A percentile compares a stretch with the other conserved stretches of the same genome.
These are phyloP conservation scores for Phytophthora uliginosa DNA, from an alignment of 352 stramenopile species.

Conservation along the genomic window DNA sequence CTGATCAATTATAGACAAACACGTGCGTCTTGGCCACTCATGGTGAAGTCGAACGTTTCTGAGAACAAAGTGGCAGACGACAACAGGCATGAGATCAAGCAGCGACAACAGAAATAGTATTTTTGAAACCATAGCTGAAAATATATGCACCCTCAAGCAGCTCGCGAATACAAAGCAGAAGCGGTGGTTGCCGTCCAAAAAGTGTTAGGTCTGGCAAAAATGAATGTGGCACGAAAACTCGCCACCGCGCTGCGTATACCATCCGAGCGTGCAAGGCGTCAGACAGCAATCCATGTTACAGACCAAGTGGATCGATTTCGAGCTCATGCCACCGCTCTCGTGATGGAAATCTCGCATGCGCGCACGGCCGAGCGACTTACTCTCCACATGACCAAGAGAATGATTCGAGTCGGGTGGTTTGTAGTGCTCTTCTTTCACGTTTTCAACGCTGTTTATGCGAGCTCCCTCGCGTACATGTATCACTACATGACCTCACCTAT, in stretches of 20 bases:
- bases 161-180: background rate
- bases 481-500: conserved; percentile 34
- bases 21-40: background rate
- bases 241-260: conserved; percentile 7
- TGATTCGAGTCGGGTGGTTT: conserved; percentile 30
- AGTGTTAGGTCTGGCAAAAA: background rate
- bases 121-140: background rate
- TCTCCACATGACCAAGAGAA: conserved; percentile 25
- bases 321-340: conserved; percentile 24
- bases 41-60: conserved; percentile 22
- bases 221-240: conserved; percentile 17
- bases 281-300: conserved; percentile 18
- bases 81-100: conserved; percentile 10
- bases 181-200: background rate
- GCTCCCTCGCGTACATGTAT: conserved; percentile 37
- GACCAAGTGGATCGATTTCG: conserved; percentile 26
- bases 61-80: conserved; percentile 18
- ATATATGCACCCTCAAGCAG: background rate
- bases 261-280: background rate
- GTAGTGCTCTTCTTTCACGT: conserved; percentile 44
- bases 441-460: conserved; percentile 40
- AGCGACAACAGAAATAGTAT: background rate
- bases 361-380: conserved; percentile 28
- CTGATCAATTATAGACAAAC: conserved; percentile 25
- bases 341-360: conserved; percentile 31